Percentiles rank a stretch among this genome's conserved stretches.
phyloP scores from a whole-genome alignment of 331 rosid species.

The Malus hybrid region DNA sequence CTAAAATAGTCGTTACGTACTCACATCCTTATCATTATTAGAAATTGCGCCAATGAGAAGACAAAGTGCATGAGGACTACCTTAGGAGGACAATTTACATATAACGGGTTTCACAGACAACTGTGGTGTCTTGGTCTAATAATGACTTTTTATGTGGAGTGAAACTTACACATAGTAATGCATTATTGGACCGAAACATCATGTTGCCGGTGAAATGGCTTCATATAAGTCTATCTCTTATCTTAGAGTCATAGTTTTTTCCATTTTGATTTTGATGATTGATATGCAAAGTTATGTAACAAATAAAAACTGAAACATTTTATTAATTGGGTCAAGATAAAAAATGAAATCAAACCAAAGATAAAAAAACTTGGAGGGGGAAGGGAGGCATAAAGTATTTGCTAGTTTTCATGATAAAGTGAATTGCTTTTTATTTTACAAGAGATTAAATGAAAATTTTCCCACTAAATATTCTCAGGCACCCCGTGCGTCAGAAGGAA shows the following conservation, averaged over 20 bases:
- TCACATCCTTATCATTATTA: too few relatives aligned
- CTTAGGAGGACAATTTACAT: too few relatives aligned
- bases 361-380: neutral
- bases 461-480: slow-evolving; percentile 33
- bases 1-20: too few relatives aligned
- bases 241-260: neutral
- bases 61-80: neutral
- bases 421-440: neutral
- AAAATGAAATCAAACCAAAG: neutral
- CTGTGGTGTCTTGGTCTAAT: too few relatives aligned
- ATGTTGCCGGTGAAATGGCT: neutral
- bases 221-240: neutral
- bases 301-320: too few relatives aligned
- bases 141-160: too few relatives aligned
- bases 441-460: neutral
- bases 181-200: neutral
- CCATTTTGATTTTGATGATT: neutral
- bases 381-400: neutral
- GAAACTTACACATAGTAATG: neutral
- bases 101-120: too few relatives aligned
- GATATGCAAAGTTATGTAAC: too few relatives aligned
- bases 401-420: neutral
- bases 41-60: neutral
- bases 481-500: slow-evolving; percentile 37
- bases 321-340: neutral